A percentile compares a stretch with the other conserved stretches of the same genome.
These are phyloP conservation scores for Leptographium lundbergii DNA, from an alignment of 2,329 filamentous ascomycete genomes.

Conservation along the genomic window DNA sequence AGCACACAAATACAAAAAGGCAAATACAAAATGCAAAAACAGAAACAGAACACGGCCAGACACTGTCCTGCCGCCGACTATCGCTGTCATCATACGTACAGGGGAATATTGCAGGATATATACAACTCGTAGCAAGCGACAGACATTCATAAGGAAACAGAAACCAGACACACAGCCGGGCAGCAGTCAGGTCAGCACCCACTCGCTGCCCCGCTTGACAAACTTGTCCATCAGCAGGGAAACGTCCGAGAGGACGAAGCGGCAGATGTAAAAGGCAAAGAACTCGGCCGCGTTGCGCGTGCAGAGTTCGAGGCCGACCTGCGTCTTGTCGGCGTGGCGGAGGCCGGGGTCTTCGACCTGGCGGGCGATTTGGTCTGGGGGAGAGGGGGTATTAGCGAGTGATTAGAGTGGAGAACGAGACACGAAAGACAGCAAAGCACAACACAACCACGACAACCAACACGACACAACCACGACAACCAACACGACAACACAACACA, in stretches of 20 bases:
- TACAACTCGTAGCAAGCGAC: neutral
- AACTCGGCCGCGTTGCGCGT: slow-evolving; percentile 92
- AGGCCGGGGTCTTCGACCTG: slow-evolving; percentile 93
- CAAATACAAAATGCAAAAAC: neutral
- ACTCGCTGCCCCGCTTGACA: slow-evolving; percentile 91
- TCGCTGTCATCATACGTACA: neutral
- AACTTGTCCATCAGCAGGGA: slow-evolving; percentile 86
- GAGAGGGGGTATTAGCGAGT: too few species aligned
- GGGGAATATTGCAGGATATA: slow-evolving; percentile 1
- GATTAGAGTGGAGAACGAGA: too few species aligned
- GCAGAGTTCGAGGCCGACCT: slow-evolving; percentile 88
- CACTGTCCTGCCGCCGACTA: neutral
- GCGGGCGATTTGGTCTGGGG: slow-evolving; percentile 78
- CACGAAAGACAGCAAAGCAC: neutral
- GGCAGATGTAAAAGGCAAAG: slow-evolving; percentile 92
- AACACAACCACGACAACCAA: too few species aligned
- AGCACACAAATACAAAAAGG: neutral
- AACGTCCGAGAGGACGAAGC: slow-evolving; percentile 83
- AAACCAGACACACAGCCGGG: neutral
- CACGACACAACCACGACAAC: too few species aligned
- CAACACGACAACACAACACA: too few species aligned
- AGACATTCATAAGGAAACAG: neutral
- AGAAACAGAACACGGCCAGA: neutral
- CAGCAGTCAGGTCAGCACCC: slow-evolving; percentile 47
- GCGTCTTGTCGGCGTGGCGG: slow-evolving; percentile 81